These are phyloP conservation scores for Chlamydomonas schloesseri DNA, from an alignment of 139 green algal species.

Conservation along the genomic window DNA sequence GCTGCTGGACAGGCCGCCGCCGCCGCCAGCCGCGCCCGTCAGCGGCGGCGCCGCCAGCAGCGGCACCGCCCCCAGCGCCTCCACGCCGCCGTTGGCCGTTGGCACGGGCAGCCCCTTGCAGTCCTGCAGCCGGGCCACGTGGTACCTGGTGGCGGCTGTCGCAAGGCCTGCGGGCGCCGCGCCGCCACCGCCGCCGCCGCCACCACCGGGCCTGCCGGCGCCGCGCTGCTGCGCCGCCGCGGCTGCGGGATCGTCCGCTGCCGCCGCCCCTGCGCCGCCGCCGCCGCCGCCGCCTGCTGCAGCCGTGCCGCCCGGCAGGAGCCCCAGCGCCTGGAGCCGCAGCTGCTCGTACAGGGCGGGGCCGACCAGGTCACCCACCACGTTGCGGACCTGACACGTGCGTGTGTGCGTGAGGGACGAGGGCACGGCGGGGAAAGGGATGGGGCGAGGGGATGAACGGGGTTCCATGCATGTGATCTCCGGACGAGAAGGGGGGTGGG, in stretches of 20 bases:
- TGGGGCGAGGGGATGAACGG: no score
- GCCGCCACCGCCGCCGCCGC: no score
- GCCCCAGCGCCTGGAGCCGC: conserved; percentile 5
- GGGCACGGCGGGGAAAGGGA: no score
- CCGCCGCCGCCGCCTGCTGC: not conserved
- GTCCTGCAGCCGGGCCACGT: conserved; percentile 32
- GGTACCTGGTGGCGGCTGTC: not conserved
- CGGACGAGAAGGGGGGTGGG: no score
- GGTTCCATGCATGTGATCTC: no score
- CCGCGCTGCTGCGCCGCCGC: not conserved
- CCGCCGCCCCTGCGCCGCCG: not conserved
- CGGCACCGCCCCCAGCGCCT: conserved; percentile 27
- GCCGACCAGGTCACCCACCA: conserved; percentile 37
- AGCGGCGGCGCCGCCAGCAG: conserved; percentile 48
- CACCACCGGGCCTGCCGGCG: no score
- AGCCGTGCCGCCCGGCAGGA: no score
- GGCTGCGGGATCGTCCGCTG: conserved; percentile 10
- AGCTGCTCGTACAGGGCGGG: conserved; percentile 39
- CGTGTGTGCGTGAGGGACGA: no score
- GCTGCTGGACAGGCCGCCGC: not conserved
- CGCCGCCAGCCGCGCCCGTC: not conserved
- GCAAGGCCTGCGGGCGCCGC: no score
- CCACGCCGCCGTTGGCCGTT: conserved; percentile 51
- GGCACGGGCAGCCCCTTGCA: conserved; percentile 62
- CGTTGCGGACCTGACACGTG: conserved; percentile 26